phyloP scores from a whole-genome alignment of 2,329 filamentous ascomycete genomes.

The Seiridium unicorne region DNA sequence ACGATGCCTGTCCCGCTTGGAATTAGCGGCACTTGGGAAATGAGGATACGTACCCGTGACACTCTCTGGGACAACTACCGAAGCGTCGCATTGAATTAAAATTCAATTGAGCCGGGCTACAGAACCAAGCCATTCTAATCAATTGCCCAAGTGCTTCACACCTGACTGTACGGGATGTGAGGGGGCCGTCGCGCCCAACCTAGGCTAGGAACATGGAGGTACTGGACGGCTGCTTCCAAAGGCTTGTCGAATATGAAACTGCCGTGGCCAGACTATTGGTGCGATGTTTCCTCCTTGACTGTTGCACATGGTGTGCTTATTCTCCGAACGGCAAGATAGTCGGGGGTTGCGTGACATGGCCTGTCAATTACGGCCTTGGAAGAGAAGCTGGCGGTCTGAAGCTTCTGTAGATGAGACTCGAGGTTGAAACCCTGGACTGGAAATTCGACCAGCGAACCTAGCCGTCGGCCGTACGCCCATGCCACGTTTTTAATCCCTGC shows the following conservation, averaged over 20 bases:
- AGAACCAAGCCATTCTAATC: no score
- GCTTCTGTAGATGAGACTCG: conserved; percentile 1
- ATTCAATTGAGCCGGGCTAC: not conserved
- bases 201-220: no score
- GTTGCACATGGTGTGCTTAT: no score
- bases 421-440: conserved; percentile 1
- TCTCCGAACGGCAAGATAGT: no score
- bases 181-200: no score
- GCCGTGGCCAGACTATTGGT: not conserved
- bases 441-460: not conserved
- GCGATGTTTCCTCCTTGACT: not conserved
- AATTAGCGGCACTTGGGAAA: no score
- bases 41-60: not conserved
- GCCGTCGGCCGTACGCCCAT: not conserved
- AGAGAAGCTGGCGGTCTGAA: not conserved
- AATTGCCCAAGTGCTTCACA: no score
- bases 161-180: no score
- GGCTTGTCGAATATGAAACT: not conserved
- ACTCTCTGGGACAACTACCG: not conserved
- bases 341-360: no score
- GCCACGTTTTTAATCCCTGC: conserved; percentile 5
- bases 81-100: not conserved
- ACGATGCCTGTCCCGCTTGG: no score
- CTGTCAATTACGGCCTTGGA: not conserved
- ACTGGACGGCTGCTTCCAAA: no score